These are phyloP conservation scores for Taphrina sp. DNA, from an alignment of 1,139 yeast genomes.

Conservation along the genomic window DNA sequence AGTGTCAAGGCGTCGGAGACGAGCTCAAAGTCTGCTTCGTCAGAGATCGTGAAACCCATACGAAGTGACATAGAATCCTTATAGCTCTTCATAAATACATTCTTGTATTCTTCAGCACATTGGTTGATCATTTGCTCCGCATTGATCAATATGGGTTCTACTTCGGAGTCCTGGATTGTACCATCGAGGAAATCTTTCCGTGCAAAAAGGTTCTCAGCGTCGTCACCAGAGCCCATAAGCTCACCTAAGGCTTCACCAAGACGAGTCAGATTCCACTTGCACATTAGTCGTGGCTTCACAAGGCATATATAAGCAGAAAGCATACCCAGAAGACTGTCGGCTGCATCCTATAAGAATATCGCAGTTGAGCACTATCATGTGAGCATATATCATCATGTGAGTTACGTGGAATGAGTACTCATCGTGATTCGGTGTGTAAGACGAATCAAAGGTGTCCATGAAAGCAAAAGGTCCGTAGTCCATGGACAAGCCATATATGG, in stretches of 20 bases:
- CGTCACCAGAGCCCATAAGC: slow-evolving; percentile 56
- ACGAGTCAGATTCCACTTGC: slow-evolving; percentile 90
- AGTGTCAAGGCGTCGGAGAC: slow-evolving; percentile 52
- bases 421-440: slow-evolving; percentile 81
- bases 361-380: slow-evolving; percentile 57
- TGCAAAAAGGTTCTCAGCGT: slow-evolving; percentile 47
- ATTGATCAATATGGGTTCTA: slow-evolving; percentile 54
- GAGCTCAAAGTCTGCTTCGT: slow-evolving; percentile 54
- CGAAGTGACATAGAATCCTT: slow-evolving; percentile 61
- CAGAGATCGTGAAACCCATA: slow-evolving; percentile 57
- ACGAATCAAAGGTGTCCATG: slow-evolving; percentile 76
- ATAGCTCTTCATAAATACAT: slow-evolving; percentile 60
- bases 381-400: background rate
- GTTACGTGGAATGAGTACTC: slow-evolving; percentile 4
- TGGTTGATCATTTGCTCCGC: slow-evolving; percentile 66
- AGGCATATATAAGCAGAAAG: too few species aligned
- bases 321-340: slow-evolving; percentile 86
- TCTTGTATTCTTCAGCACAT: slow-evolving; percentile 66
- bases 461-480: slow-evolving; percentile 96
- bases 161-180: slow-evolving; percentile 52
- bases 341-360: slow-evolving; percentile 78
- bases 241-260: slow-evolving; percentile 83
- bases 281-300: too few species aligned
- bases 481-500: slow-evolving; percentile 77
- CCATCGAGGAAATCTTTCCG: slow-evolving; percentile 41